Evolutionary conservation across 129 eudicot genomes (phyloP).

Genomic region (Mikania micrantha): DNA sequence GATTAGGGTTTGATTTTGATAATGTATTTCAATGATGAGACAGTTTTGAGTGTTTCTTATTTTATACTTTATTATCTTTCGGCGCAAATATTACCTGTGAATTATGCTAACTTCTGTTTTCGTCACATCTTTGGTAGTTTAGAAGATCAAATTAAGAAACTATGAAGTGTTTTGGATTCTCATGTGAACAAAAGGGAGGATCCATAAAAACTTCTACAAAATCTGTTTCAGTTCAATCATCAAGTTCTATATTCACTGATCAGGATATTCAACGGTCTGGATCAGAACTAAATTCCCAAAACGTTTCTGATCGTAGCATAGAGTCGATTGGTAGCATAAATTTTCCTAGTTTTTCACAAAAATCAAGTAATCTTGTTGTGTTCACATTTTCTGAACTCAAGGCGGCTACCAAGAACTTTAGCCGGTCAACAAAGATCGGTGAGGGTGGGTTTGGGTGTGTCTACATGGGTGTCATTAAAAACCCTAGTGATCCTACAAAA

Average conservation of each 20-base stretch:
- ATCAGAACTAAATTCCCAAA: slow-evolving; percentile 60
- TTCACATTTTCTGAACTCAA: slow-evolving; percentile 85
- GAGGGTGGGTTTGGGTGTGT: slow-evolving; percentile 99
- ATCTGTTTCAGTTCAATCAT: slow-evolving; percentile 31
- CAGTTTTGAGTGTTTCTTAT: neutral
- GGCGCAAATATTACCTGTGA: neutral
- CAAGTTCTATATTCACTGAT: slow-evolving; percentile 41
- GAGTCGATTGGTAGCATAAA: slow-evolving; percentile 54
- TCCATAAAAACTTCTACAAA: slow-evolving; percentile 36
- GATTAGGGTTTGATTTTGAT: neutral
- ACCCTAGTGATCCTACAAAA: slow-evolving; percentile 41
- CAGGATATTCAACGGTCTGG: slow-evolving; percentile 51
- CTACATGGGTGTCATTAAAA: slow-evolving; percentile 56
- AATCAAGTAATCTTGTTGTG: slow-evolving; percentile 52
- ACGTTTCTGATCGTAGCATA: slow-evolving; percentile 61
- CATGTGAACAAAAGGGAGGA: slow-evolving; percentile 41
- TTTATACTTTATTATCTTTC: neutral
- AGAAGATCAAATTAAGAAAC: slow-evolving; percentile 24
- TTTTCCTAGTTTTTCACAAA: slow-evolving; percentile 50
- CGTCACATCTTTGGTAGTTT: slow-evolving; percentile 15
- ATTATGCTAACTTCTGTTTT: neutral
- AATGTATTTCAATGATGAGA: no score
- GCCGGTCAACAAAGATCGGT: slow-evolving; percentile 65
- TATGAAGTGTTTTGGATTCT: slow-evolving; percentile 63
- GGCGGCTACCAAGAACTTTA: slow-evolving; percentile 66